These are phyloP conservation scores for Globisporangium heterothallicum DNA, from an alignment of 352 stramenopile genomes.

Conservation along the genomic window DNA sequence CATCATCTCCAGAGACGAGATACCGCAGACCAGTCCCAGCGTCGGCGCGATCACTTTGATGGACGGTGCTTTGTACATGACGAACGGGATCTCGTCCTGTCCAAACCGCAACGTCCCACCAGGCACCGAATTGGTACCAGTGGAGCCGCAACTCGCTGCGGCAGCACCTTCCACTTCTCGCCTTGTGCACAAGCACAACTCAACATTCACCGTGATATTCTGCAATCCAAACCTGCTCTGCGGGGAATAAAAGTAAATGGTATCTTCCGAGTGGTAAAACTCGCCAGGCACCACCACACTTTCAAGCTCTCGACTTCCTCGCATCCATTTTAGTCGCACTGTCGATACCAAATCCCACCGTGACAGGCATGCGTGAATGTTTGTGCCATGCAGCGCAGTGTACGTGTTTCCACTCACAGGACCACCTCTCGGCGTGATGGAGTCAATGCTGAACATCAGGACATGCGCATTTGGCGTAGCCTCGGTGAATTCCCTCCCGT, in stretches of 20 bases:
- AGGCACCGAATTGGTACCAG: not conserved
- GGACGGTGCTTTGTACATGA: conserved; percentile 56
- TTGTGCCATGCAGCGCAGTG: conserved; percentile 47
- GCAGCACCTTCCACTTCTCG: conserved; percentile 7
- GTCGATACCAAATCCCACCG: conserved; percentile 17
- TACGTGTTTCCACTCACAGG: conserved; percentile 73
- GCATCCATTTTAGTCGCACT: conserved; percentile 55
- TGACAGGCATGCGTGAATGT: conserved; percentile 48
- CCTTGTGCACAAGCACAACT: conserved; percentile 30
- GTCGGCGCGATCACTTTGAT: conserved; percentile 50
- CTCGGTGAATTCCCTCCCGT: conserved; percentile 41
- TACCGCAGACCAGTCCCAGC: conserved; percentile 31
- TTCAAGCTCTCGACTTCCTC: conserved; percentile 53
- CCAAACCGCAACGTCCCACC: conserved; percentile 26
- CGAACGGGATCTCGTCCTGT: conserved; percentile 60
- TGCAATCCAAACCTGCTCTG: conserved; percentile 71
- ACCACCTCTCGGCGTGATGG: conserved; percentile 46
- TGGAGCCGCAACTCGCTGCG: not conserved
- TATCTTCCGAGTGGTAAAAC: conserved; percentile 54
- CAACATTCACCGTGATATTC: conserved; percentile 55
- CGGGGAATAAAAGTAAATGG: conserved; percentile 70
- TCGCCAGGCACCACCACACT: conserved; percentile 47
- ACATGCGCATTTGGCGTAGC: conserved; percentile 27
- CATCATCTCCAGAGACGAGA: conserved; percentile 45
- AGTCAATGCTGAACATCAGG: conserved; percentile 48